Evolutionary conservation across 2,329 filamentous ascomycete genomes (phyloP).

Genomic region (Exserohilum turcica): DNA sequence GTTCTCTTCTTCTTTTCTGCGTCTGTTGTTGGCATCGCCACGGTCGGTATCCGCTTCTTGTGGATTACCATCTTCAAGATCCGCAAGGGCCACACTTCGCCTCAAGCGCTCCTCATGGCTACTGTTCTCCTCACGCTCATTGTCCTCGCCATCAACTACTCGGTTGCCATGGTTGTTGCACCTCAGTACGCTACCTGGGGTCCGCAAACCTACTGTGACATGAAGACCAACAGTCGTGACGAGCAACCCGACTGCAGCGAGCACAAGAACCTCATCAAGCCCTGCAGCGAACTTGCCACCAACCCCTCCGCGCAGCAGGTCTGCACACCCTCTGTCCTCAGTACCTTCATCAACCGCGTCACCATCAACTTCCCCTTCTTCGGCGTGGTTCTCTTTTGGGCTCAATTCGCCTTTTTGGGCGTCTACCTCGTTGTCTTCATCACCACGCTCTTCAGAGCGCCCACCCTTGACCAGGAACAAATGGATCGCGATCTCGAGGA

Average conservation of each 20-base stretch:
- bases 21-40: constrained; percentile 83
- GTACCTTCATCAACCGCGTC: constrained; percentile 89
- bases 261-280: constrained; percentile 72
- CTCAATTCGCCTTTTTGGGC: constrained; percentile 87
- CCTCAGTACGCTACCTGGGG: constrained; percentile 95
- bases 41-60: constrained; percentile 90
- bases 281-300: constrained; percentile 78
- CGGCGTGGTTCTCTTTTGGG: constrained; percentile 91
- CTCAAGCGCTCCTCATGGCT: constrained; percentile 87
- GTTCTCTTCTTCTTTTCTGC: constrained; percentile 87
- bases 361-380: constrained; percentile 96
- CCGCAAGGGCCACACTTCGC: constrained; percentile 83
- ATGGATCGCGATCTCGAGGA: constrained; percentile 88
- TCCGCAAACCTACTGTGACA: constrained; percentile 90
- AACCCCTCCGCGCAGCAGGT: constrained; percentile 75
- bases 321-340: constrained; percentile 89
- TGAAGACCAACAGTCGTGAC: constrained; percentile 65
- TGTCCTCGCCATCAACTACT: constrained; percentile 89
- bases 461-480: constrained; percentile 74
- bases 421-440: constrained; percentile 82
- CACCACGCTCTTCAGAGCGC: constrained; percentile 78
- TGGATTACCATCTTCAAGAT: constrained; percentile 95
- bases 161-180: constrained; percentile 89
- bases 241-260: constrained; percentile 76
- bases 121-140: constrained; percentile 91